Percentiles rank a stretch among this genome's conserved stretches.
phyloP scores from a whole-genome alignment of 805 yeast species.

The Pichia exigua region DNA sequence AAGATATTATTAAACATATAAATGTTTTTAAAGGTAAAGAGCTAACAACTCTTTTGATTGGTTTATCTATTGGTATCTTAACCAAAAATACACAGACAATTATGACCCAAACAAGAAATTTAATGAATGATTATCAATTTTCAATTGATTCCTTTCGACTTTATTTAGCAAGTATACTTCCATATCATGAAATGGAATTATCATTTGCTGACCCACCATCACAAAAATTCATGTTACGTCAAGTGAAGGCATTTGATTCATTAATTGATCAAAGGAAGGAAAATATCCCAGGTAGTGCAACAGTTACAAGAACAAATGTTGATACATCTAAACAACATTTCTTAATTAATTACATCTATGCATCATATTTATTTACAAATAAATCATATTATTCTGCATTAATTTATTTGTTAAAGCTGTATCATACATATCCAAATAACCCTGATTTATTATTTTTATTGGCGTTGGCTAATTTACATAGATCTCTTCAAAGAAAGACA shows the following conservation, averaged over 20 bases:
- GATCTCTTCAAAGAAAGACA: conserved; percentile 87
- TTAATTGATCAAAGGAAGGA: conserved; percentile 32
- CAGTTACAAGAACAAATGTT: conserved; percentile 48
- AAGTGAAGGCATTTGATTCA: conserved; percentile 82
- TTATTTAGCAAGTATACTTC: conserved; percentile 48
- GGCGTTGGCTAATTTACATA: conserved; percentile 76
- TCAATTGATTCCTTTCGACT: conserved; percentile 58
- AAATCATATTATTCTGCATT: conserved; percentile 78
- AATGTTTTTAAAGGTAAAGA: conserved; percentile 66
- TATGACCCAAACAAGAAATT: conserved; percentile 50
- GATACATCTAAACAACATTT: conserved; percentile 50
- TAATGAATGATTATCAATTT: conserved; percentile 68
- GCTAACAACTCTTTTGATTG: conserved; percentile 53
- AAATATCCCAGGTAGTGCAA: conserved; percentile 65
- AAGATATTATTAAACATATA: conserved; percentile 68
- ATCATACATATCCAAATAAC: conserved; percentile 58
- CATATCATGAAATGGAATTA: conserved; percentile 17
- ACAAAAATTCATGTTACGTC: conserved; percentile 85
- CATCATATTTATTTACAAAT: conserved; percentile 71
- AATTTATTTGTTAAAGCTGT: conserved; percentile 67
- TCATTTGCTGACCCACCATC: conserved; percentile 66
- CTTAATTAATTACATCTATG: conserved; percentile 57
- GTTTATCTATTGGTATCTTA: conserved; percentile 46
- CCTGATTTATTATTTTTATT: conserved; percentile 70
- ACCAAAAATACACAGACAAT: conserved; percentile 45